Evolutionary conservation across 2,329 filamentous ascomycete genomes (phyloP).

Genomic region (Sclerotinia spermophila): DNA sequence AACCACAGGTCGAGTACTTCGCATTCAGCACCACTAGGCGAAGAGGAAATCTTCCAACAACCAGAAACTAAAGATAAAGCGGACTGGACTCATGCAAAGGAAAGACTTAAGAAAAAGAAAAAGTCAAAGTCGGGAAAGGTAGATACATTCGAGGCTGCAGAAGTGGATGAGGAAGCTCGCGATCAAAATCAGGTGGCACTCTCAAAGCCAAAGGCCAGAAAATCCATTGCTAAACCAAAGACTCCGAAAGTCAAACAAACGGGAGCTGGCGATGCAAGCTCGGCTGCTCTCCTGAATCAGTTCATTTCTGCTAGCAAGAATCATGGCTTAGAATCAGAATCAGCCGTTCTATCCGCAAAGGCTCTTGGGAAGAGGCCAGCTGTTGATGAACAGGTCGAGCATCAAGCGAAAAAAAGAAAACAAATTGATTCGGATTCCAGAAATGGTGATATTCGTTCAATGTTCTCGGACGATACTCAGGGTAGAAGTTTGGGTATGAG

Average conservation of each 20-base stretch:
- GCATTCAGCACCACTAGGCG: background rate
- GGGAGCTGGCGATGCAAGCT: conserved; percentile 11
- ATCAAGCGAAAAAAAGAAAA: conserved; percentile 19
- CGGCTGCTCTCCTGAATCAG: conserved; percentile 11
- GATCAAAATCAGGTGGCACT: background rate
- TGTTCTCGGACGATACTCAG: conserved; percentile 1
- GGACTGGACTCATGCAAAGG: background rate
- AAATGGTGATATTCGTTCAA: conserved; percentile 14
- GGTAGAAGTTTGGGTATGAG: background rate
- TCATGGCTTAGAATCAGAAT: background rate
- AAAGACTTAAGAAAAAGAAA: background rate
- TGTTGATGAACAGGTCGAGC: conserved; percentile 18
- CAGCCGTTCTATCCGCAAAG: conserved; percentile 24
- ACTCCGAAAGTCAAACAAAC: background rate
- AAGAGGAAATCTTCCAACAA: background rate
- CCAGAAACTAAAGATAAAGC: background rate
- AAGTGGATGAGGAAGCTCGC: background rate
- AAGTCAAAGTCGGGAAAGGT: background rate
- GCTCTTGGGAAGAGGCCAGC: conserved; percentile 31
- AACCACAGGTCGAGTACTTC: background rate
- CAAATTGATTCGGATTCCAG: conserved; percentile 18
- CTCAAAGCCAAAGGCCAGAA: background rate
- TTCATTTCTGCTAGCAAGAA: background rate
- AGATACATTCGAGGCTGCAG: background rate
- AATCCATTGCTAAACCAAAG: conserved; percentile 1